phyloP scores from a whole-genome alignment of 106 monocot species.

The Gastrodia elata region DNA sequence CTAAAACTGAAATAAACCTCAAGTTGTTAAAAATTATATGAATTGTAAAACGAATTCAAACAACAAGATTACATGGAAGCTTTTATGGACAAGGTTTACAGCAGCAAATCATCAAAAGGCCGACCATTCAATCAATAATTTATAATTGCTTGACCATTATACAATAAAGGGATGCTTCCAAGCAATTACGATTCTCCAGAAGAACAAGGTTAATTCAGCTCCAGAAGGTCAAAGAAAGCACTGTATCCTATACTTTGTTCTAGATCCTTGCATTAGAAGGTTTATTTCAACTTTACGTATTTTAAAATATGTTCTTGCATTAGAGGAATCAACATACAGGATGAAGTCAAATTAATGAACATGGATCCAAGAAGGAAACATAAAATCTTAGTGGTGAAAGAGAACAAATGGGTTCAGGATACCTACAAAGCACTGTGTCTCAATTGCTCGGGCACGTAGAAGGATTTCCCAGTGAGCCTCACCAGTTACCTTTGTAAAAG shows the following conservation, averaged over 20 bases:
- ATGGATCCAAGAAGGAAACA: conserved; percentile 11
- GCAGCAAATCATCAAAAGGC: background rate
- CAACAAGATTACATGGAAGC: background rate
- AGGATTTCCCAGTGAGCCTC: conserved; percentile 96
- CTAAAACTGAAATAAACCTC: background rate
- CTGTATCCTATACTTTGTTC: background rate
- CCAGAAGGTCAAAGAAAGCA: background rate
- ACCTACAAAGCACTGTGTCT: conserved; percentile 89
- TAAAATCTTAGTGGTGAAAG: background rate
- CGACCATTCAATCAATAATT: background rate
- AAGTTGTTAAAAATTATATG: background rate
- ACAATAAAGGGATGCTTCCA: background rate
- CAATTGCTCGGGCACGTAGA: conserved; percentile 88
- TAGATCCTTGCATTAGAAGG: too few species aligned
- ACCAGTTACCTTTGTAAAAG: conserved; percentile 87
- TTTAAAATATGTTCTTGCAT: background rate
- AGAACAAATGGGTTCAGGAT: background rate
- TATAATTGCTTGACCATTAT: background rate
- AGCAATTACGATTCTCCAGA: background rate
- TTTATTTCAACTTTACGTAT: background rate
- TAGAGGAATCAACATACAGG: conserved; percentile 1
- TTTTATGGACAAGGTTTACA: background rate
- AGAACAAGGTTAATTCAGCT: background rate
- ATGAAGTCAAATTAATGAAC: background rate
- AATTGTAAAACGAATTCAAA: background rate